Percentiles rank a stretch among this genome's conserved stretches.
These are phyloP conservation scores for Pseudisothecium myosuroides DNA, from an alignment of 225 moss, liverwort and hornwort genomes.

Conservation along the genomic window DNA sequence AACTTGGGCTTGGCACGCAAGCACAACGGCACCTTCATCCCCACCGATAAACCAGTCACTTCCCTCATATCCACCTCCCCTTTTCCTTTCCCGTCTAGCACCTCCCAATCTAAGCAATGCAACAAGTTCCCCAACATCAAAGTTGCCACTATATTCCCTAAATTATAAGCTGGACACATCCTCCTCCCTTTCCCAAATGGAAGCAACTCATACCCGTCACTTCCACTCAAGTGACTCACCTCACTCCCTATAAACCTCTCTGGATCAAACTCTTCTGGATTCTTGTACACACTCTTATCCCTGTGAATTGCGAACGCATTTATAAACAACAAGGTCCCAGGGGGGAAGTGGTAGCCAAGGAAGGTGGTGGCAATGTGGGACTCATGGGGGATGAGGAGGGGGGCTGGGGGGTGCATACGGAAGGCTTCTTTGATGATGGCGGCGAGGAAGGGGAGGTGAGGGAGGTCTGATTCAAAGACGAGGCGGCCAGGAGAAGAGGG, in stretches of 20 bases:
- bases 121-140: conserved; percentile 31
- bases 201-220: conserved; percentile 11
- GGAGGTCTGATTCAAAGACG: conserved; percentile 22
- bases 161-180: conserved; percentile 22
- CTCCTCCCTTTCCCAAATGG: conserved; percentile 26
- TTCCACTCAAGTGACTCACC: not conserved
- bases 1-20: not conserved
- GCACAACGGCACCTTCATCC: not conserved
- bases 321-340: conserved; percentile 7
- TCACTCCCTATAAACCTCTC: conserved; percentile 5
- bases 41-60: not conserved
- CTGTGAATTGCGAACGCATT: conserved; percentile 16
- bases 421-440: conserved; percentile 37
- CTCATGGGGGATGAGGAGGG: not conserved
- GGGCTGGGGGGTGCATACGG: conserved; percentile 16
- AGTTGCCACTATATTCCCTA: not conserved
- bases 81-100: not conserved
- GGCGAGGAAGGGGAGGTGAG: conserved; percentile 12
- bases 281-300: conserved; percentile 10
- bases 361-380: not conserved
- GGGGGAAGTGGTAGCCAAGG: conserved; percentile 13
- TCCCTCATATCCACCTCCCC: not conserved
- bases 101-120: conserved; percentile 12
- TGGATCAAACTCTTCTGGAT: conserved; percentile 12
- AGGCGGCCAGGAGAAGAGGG: not conserved